Evolutionary conservation across 345 rosid genomes (phyloP).

Genomic region (Pugionium cornutum): DNA sequence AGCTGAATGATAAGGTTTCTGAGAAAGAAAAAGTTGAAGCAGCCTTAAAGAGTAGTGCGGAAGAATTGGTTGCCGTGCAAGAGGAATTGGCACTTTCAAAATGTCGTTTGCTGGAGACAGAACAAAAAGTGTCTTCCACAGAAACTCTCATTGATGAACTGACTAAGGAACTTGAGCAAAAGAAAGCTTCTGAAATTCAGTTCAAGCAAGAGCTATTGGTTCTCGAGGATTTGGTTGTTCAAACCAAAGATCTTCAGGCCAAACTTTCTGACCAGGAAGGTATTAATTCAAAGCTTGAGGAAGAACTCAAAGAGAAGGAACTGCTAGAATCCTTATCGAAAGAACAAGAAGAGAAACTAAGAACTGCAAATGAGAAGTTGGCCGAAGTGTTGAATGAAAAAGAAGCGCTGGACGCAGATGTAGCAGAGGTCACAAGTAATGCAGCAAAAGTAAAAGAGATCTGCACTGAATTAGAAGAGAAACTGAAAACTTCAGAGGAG

Average conservation of each 20-base stretch:
- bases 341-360: constrained; percentile 65
- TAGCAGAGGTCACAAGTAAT: constrained; percentile 52
- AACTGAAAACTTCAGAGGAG: constrained; percentile 66
- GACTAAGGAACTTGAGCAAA: constrained; percentile 60
- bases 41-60: constrained; percentile 59
- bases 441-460: constrained; percentile 48
- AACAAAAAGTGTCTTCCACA: constrained; percentile 61
- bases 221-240: constrained; percentile 51
- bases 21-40: constrained; percentile 73
- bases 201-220: constrained; percentile 58
- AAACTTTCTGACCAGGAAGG: constrained; percentile 55
- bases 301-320: constrained; percentile 65
- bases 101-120: constrained; percentile 57
- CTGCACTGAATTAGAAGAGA: constrained; percentile 60
- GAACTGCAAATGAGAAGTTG: constrained; percentile 59
- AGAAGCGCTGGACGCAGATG: constrained; percentile 57
- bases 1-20: constrained; percentile 57
- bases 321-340: constrained; percentile 50
- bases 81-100: constrained; percentile 67
- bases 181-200: constrained; percentile 65
- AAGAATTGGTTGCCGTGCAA: constrained; percentile 62
- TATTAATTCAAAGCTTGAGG: constrained; percentile 38
- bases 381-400: constrained; percentile 63
- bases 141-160: constrained; percentile 60
- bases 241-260: constrained; percentile 58